A percentile compares a stretch with the other conserved stretches of the same genome.
Conservation (phyloP, 148 eudicot species). For the Salicornia ramosissima region DNA sequence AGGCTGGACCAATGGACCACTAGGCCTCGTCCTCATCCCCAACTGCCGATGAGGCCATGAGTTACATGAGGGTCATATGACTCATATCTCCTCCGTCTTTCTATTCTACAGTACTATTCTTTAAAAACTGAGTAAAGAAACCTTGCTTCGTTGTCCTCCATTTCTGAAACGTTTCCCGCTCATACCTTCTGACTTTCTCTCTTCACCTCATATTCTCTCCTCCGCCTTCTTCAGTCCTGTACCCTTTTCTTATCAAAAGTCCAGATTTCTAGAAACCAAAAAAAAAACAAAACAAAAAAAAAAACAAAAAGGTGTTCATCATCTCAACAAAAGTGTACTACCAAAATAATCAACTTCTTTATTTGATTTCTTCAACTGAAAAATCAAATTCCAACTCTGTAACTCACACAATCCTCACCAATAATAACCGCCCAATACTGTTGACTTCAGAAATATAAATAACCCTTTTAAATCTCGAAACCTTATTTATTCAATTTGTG, state of each 20-base stretch:
- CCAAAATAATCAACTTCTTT: background rate
- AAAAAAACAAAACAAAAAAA: background rate
- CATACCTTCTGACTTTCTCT: background rate
- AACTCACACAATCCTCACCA: background rate
- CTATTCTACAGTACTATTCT: too few relatives aligned
- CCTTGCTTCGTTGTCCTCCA: too few relatives aligned
- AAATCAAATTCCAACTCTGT: background rate
- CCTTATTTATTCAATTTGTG: background rate
- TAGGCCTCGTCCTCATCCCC: too few relatives aligned
- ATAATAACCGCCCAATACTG: too few relatives aligned
- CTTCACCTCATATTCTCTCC: background rate
- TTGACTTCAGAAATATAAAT: too few relatives aligned
- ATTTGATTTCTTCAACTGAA: background rate
- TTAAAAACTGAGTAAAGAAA: too few relatives aligned
- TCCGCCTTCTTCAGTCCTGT: too few relatives aligned
- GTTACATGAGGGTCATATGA: too few relatives aligned
- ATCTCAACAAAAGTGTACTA: background rate
- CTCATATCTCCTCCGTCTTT: too few relatives aligned
- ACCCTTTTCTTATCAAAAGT: background rate
- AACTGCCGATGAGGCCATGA: too few relatives aligned
- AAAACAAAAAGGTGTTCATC: background rate
- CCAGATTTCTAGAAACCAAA: background rate
- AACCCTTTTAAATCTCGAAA: background rate
- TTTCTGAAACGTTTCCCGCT: conserved; percentile 2
- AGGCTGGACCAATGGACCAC: too few relatives aligned